These are phyloP conservation scores for Podospora pseudopauciseta DNA, from an alignment of 495 filamentous ascomycete genomes.

Conservation along the genomic window DNA sequence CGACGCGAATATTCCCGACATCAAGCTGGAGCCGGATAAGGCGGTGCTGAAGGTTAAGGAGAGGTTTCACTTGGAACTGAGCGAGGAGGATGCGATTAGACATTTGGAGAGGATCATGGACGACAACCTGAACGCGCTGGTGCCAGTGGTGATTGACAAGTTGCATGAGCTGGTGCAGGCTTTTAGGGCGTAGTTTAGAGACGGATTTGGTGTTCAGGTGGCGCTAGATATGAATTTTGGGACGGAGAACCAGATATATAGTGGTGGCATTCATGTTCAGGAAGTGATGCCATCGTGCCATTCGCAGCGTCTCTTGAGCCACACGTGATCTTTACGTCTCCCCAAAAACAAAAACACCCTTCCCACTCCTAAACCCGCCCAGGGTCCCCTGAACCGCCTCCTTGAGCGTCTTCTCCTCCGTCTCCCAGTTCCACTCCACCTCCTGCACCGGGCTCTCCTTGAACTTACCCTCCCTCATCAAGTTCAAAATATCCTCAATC, in stretches of 20 bases:
- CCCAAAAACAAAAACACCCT: constrained; percentile 81
- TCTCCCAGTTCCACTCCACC: constrained; percentile 76
- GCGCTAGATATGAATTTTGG: background rate
- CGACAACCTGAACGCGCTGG: constrained; percentile 80
- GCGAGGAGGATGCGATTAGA: constrained; percentile 87
- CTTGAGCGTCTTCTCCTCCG: constrained; percentile 61
- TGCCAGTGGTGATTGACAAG: constrained; percentile 90
- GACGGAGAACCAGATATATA: background rate
- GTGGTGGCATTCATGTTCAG: background rate
- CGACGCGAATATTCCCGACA: constrained; percentile 93
- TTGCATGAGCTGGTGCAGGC: constrained; percentile 92
- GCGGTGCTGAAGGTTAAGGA: constrained; percentile 93
- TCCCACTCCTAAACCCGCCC: constrained; percentile 74
- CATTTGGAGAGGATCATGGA: constrained; percentile 84
- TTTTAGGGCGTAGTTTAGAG: constrained; percentile 61
- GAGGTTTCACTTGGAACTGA: constrained; percentile 86
- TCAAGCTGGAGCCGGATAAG: constrained; percentile 86
- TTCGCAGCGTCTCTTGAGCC: too few species aligned
- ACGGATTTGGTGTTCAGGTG: background rate
- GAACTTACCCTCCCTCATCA: constrained; percentile 72
- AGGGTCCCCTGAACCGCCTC: constrained; percentile 78
- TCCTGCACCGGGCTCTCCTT: constrained; percentile 76
- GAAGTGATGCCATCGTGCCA: background rate
- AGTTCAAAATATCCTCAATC: constrained; percentile 72
- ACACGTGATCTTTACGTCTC: constrained; percentile 35